phyloP scores from a whole-genome alignment of 2,329 filamentous ascomycete species.

The Fusarium sp. region DNA sequence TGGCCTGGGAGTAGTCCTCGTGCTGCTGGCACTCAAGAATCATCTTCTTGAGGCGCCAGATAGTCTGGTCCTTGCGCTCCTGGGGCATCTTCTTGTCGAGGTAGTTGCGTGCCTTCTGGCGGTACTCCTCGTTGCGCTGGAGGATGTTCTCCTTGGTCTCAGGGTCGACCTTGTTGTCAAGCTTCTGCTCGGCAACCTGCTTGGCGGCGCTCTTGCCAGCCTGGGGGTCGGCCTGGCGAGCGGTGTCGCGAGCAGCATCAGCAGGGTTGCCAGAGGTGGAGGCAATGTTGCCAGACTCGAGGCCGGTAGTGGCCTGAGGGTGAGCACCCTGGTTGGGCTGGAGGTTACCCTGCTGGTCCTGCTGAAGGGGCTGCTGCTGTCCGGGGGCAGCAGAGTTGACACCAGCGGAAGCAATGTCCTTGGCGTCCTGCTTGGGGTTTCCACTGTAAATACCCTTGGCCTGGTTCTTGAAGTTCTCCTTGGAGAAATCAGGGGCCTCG shows the following conservation, averaged over 20 bases:
- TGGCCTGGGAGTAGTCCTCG: slow-evolving; percentile 91
- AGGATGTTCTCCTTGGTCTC: slow-evolving; percentile 67
- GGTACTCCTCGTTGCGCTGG: slow-evolving; percentile 57
- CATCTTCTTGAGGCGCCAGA: slow-evolving; percentile 97
- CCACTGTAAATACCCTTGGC: slow-evolving; percentile 71
- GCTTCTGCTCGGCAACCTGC: slow-evolving; percentile 65
- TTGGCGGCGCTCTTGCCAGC: slow-evolving; percentile 50
- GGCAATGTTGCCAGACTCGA: slow-evolving; percentile 4
- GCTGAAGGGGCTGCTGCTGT: slow-evolving; percentile 43
- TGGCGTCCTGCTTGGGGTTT: slow-evolving; percentile 66
- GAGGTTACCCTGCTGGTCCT: slow-evolving; percentile 21
- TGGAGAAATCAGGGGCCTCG: slow-evolving; percentile 81
- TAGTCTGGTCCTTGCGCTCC: slow-evolving; percentile 90
- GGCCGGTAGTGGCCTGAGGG: slow-evolving; percentile 61
- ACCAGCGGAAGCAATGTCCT: slow-evolving; percentile 69
- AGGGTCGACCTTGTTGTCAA: slow-evolving; percentile 72
- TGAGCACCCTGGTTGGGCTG: slow-evolving; percentile 9
- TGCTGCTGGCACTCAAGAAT: slow-evolving; percentile 96
- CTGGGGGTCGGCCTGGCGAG: slow-evolving; percentile 57
- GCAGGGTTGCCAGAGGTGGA: slow-evolving; percentile 6
- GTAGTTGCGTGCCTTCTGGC: slow-evolving; percentile 73
- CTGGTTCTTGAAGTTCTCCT: slow-evolving; percentile 75
- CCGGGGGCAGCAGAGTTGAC: slow-evolving; percentile 63
- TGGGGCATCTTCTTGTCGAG: slow-evolving; percentile 87
- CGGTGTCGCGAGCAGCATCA: slow-evolving; percentile 22